Percentiles rank a stretch among this genome's conserved stretches.
phyloP scores from a whole-genome alignment of 768 basidiomycete species.

The Tephrocybe sp. region DNA sequence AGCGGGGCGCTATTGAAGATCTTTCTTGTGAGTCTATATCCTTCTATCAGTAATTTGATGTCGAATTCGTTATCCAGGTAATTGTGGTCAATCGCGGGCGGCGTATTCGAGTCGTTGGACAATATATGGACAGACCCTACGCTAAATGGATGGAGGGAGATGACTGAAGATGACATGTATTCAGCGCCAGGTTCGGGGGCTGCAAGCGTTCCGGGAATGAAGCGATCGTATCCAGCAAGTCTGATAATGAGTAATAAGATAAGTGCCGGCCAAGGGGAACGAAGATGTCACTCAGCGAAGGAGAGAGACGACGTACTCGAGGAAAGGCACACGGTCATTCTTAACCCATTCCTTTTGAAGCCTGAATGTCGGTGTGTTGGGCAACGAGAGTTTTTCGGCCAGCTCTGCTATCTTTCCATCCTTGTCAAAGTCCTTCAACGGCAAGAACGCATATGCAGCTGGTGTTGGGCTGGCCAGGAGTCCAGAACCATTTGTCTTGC shows the following conservation, averaged over 20 bases:
- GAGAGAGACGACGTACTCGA: background rate
- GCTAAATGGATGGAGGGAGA: constrained; percentile 35
- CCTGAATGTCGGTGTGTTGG: background rate
- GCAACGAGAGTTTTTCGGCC: background rate
- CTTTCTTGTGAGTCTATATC: constrained; percentile 16
- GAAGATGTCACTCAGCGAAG: no score
- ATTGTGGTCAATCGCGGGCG: constrained; percentile 17
- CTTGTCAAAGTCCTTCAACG: constrained; percentile 2
- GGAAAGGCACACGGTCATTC: constrained; percentile 1
- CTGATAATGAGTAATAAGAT: background rate
- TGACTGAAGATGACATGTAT: constrained; percentile 19
- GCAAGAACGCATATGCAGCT: background rate
- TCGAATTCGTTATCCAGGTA: constrained; percentile 20
- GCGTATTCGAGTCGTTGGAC: constrained; percentile 17
- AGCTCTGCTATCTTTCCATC: background rate
- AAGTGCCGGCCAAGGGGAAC: no score
- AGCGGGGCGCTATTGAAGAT: background rate
- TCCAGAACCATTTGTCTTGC: background rate
- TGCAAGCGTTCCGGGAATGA: background rate
- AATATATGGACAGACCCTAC: constrained; percentile 35
- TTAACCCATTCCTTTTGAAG: constrained; percentile 3
- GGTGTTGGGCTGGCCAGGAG: background rate
- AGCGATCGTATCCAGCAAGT: background rate
- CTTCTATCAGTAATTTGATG: constrained; percentile 21
- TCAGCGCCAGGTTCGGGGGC: constrained; percentile 18